phyloP scores from a whole-genome alignment of 202 grass and related monocot genomes.

The Hordeum pubiflorum region DNA sequence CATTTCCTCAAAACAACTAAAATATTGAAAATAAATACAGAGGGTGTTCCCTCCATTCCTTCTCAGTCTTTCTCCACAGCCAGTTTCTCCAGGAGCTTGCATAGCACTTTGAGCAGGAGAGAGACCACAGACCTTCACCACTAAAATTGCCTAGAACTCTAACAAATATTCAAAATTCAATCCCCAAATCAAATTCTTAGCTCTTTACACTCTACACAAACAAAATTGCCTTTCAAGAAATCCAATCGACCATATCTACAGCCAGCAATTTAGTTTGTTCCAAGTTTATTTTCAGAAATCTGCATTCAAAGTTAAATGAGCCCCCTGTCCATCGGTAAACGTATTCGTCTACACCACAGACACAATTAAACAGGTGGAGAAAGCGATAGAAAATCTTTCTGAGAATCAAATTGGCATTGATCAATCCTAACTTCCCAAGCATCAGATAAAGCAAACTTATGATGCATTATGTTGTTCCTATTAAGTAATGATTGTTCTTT shows the following conservation, averaged over 20 bases:
- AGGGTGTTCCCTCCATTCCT: not conserved
- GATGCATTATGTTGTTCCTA: not conserved
- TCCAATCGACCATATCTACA: not conserved
- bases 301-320: not conserved
- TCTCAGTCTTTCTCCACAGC: not conserved
- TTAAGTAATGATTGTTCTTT: not conserved
- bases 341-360: not conserved
- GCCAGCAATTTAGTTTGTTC: not conserved
- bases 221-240: not conserved
- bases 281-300: not conserved
- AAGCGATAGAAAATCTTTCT: not conserved
- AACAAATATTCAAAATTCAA: not conserved
- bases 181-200: not conserved
- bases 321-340: not conserved
- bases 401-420: conserved; percentile 4
- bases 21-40: not conserved
- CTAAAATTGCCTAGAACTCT: not conserved
- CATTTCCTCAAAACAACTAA: not conserved
- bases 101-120: not conserved
- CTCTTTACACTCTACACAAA: not conserved
- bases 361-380: conserved; percentile 2
- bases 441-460: conserved; percentile 13
- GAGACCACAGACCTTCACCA: not conserved
- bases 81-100: not conserved
- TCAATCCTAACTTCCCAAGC: not conserved